phyloP scores from a whole-genome alignment of 2,329 filamentous ascomycete genomes.

The Aspergillus udagawae region DNA sequence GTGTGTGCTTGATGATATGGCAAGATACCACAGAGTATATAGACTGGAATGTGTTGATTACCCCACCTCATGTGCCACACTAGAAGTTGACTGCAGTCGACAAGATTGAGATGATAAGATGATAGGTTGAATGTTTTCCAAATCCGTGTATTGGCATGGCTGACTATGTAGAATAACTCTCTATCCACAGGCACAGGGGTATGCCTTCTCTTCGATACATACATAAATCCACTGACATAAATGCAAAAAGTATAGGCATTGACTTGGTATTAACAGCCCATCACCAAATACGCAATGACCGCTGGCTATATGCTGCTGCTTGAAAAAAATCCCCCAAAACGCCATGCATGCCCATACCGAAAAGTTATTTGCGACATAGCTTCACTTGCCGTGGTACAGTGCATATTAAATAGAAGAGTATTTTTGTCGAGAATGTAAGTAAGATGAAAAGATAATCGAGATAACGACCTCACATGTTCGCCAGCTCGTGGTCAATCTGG shows the following conservation, averaged over 20 bases:
- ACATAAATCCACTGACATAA: background rate
- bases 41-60: background rate
- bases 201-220: background rate
- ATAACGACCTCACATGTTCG: conserved; percentile 67
- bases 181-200: background rate
- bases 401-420: conserved; percentile 3
- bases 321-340: conserved; percentile 5
- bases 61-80: background rate
- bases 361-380: conserved; percentile 1
- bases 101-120: background rate
- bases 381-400: conserved; percentile 2
- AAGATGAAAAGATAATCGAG: conserved; percentile 2
- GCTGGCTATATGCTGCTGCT: background rate
- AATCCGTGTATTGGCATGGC: background rate
- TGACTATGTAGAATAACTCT: background rate
- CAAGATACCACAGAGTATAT: background rate
- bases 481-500: conserved; percentile 89
- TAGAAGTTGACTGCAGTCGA: background rate
- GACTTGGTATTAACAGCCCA: background rate
- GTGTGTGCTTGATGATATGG: background rate
- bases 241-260: background rate
- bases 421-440: background rate
- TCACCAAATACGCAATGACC: background rate
- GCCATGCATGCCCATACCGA: conserved; percentile 11
- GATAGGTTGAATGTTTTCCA: background rate